Conservation (phyloP, 192 early-diverging fungal species). For the Linnemannia exigua region DNA sequence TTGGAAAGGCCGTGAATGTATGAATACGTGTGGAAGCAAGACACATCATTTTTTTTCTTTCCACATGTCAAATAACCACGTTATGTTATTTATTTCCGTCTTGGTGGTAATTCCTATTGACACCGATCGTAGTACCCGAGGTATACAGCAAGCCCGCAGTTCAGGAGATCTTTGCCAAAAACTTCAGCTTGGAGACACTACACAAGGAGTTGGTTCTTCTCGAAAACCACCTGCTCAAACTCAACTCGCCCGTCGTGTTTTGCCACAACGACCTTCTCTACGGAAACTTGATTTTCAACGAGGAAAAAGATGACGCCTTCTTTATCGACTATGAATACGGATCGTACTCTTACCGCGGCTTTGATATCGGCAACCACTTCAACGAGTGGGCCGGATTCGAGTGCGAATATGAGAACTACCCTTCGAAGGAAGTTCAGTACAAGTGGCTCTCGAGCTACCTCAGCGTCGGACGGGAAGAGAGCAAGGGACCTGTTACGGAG, state of each 20-base stretch:
- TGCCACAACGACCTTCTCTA: conserved; percentile 94
- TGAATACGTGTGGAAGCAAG: background rate
- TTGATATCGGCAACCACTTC: conserved; percentile 98
- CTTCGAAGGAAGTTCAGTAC: conserved; percentile 75
- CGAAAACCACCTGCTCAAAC: conserved; percentile 64
- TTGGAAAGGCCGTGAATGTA: background rate
- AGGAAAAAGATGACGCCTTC: conserved; percentile 67
- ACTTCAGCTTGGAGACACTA: conserved; percentile 62
- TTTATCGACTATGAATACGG: conserved; percentile 99
- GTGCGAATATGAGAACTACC: conserved; percentile 92
- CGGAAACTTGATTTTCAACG: conserved; percentile 89
- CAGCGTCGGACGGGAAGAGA: conserved; percentile 54
- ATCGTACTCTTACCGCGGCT: conserved; percentile 84
- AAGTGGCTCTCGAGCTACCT: conserved; percentile 87
- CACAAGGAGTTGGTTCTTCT: conserved; percentile 63
- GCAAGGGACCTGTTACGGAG: conserved; percentile 11
- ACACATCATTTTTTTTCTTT: background rate
- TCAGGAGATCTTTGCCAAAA: conserved; percentile 70
- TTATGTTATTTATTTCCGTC: background rate
- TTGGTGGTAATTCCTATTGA: background rate
- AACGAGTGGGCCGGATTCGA: conserved; percentile 93
- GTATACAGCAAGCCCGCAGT: conserved; percentile 67
- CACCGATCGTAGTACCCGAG: conserved; percentile 64
- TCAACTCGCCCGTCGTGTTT: conserved; percentile 88
- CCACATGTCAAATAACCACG: background rate